Percentiles rank a stretch among this genome's conserved stretches.
These are phyloP conservation scores for Cubamyces lactineus DNA, from an alignment of 768 basidiomycete genomes.

Conservation along the genomic window DNA sequence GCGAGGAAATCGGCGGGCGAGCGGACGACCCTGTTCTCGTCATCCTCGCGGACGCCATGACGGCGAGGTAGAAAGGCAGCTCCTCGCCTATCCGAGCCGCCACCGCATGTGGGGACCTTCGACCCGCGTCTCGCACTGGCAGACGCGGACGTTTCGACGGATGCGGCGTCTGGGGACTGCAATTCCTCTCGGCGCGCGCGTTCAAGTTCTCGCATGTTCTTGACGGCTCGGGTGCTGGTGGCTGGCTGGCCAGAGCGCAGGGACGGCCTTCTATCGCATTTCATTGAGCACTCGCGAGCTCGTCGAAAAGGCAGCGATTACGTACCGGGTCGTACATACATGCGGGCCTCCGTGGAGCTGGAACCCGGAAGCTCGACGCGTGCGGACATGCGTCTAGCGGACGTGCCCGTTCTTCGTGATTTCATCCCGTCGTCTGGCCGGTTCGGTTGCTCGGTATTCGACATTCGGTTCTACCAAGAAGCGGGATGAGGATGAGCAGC, in stretches of 20 bases:
- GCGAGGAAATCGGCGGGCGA: neutral
- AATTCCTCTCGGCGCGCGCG: neutral
- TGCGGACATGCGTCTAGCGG: too few species aligned
- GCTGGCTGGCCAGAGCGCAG: neutral
- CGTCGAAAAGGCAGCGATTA: conserved; percentile 18
- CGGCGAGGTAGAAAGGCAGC: neutral
- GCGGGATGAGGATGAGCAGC: conserved; percentile 4
- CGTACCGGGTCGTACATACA: conserved; percentile 17
- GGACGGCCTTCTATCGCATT: conserved; percentile 1
- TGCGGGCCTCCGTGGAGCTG: conserved; percentile 16
- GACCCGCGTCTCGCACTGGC: too few species aligned
- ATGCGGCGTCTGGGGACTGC: too few species aligned
- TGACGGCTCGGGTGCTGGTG: conserved; percentile 3
- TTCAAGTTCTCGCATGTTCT: conserved; percentile 7
- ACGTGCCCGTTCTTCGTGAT: too few species aligned
- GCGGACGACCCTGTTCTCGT: neutral
- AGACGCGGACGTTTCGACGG: too few species aligned
- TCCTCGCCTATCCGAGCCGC: conserved; percentile 9
- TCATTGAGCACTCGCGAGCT: neutral
- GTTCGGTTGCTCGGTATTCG: neutral
- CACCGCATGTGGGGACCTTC: conserved; percentile 6
- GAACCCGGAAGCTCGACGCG: too few species aligned
- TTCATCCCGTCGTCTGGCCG: too few species aligned
- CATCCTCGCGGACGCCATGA: neutral
- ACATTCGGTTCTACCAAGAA: conserved; percentile 22